phyloP scores from a whole-genome alignment of 768 basidiomycete species.

The Psilocybe sp. region DNA sequence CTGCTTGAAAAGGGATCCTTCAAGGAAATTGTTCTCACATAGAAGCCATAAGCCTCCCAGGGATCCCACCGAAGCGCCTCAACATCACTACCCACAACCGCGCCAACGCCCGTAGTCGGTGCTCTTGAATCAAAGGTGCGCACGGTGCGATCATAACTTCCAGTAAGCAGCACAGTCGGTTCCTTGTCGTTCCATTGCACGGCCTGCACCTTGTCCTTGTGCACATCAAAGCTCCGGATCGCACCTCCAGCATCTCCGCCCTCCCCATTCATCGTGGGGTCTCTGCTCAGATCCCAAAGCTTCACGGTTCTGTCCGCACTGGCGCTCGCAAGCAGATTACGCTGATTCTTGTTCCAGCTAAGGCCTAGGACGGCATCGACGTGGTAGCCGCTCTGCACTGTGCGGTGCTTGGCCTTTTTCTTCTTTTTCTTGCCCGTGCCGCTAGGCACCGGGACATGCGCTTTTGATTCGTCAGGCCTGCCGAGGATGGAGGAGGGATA shows the following conservation, averaged over 20 bases:
- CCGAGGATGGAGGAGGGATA: conserved; percentile 93
- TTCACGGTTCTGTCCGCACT: conserved; percentile 96
- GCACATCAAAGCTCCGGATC: conserved; percentile 80
- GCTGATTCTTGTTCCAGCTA: conserved; percentile 87
- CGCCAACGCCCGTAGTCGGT: conserved; percentile 79
- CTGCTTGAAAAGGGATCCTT: neutral
- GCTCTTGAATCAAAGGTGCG: conserved; percentile 90
- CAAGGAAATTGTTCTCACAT: conserved; percentile 47
- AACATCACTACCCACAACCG: conserved; percentile 85
- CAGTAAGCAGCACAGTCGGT: conserved; percentile 87
- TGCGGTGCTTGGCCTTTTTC: conserved; percentile 76
- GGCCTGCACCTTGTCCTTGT: conserved; percentile 93
- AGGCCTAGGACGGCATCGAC: conserved; percentile 92
- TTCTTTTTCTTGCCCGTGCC: conserved; percentile 98
- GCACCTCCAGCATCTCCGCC: conserved; percentile 57
- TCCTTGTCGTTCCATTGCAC: conserved; percentile 94
- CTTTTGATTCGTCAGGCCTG: conserved; percentile 78
- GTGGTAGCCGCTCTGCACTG: conserved; percentile 66
- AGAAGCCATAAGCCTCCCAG: conserved; percentile 86
- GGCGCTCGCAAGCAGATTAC: conserved; percentile 89
- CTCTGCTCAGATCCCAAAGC: conserved; percentile 89
- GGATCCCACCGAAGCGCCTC: conserved; percentile 96
- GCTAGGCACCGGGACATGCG: conserved; percentile 71
- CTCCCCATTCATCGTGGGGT: conserved; percentile 41
- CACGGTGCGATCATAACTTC: conserved; percentile 94